Percentiles rank a stretch among this genome's conserved stretches.
Evolutionary conservation across 306 rosid genomes (phyloP).

Genomic region (Quercus mongolica): DNA sequence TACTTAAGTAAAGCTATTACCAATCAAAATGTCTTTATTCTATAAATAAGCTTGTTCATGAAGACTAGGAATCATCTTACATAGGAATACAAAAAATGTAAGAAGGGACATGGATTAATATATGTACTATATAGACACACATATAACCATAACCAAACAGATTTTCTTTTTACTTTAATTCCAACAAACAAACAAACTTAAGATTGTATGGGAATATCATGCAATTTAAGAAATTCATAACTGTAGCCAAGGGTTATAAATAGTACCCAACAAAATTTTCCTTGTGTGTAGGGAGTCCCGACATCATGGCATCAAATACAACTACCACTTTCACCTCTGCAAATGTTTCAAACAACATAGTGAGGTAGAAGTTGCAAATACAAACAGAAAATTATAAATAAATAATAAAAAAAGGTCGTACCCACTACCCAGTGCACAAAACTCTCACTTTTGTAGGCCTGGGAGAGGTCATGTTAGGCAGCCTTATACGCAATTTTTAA

Average conservation of each 20-base stretch:
- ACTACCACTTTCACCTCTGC: slow-evolving; percentile 86
- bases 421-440: no score
- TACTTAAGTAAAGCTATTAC: not conserved
- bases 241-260: slow-evolving; percentile 18
- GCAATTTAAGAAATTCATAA: not conserved
- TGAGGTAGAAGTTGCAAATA: not conserved
- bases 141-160: not conserved
- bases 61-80: not conserved
- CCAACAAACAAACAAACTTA: not conserved
- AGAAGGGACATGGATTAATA: not conserved
- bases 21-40: not conserved
- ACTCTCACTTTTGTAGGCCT: no score
- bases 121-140: not conserved
- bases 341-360: slow-evolving; percentile 22
- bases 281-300: slow-evolving; percentile 86
- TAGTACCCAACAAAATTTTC: slow-evolving; percentile 69
- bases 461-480: not conserved
- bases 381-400: no score
- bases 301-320: slow-evolving; percentile 93
- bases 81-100: not conserved
- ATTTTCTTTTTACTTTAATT: not conserved
- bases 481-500: not conserved
- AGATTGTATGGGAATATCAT: not conserved
- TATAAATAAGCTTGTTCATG: not conserved
- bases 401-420: no score